Percentiles rank a stretch among this genome's conserved stretches.
phyloP scores from a whole-genome alignment of 177 flowering plant species.

The Vitis hybrid region DNA sequence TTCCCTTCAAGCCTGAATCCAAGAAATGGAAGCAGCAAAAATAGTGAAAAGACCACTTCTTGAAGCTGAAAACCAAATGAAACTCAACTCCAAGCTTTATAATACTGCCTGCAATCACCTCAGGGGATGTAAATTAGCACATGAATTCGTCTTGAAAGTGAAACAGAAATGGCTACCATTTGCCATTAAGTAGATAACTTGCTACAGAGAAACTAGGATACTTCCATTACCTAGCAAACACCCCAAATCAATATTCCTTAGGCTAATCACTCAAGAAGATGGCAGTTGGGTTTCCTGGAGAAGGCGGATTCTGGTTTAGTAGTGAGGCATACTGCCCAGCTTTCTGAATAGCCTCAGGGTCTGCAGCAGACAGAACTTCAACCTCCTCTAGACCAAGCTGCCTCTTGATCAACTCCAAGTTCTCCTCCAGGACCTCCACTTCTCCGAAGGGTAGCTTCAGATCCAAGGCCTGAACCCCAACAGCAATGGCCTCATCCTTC shows the following conservation, averaged over 20 bases:
- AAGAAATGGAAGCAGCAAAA: too few species aligned
- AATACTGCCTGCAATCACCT: too few species aligned
- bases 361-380: constrained; percentile 54
- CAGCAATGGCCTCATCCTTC: constrained; percentile 60
- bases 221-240: not conserved
- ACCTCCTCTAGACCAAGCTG: constrained; percentile 73
- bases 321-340: constrained; percentile 51
- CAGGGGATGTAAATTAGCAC: too few species aligned
- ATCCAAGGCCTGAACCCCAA: constrained; percentile 77
- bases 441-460: constrained; percentile 81
- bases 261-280: constrained; percentile 42
- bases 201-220: not conserved
- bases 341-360: constrained; percentile 42
- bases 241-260: not conserved
- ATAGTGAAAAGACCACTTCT: too few species aligned
- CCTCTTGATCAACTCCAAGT: constrained; percentile 69
- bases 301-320: constrained; percentile 69
- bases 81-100: too few species aligned
- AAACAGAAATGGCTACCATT: too few species aligned
- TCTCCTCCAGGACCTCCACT: constrained; percentile 73
- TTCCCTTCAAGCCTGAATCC: too few species aligned
- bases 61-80: too few species aligned
- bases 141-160: too few species aligned
- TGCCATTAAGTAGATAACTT: too few species aligned
- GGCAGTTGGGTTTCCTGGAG: constrained; percentile 86